Conservation (phyloP, 2,329 filamentous ascomycete species). For the Penicillium sp. region DNA sequence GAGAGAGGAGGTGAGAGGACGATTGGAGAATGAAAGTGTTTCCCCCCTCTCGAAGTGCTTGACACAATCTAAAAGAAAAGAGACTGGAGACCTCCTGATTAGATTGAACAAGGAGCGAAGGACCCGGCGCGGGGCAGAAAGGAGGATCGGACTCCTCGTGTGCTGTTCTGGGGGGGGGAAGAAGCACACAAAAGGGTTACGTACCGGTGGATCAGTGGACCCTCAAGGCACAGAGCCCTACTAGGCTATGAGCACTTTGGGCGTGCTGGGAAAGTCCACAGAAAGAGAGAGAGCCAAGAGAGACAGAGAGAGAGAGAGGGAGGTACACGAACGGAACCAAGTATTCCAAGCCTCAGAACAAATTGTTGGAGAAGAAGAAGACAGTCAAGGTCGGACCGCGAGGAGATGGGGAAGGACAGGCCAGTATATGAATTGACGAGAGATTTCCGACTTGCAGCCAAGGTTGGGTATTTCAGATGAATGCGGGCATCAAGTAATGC, state of each 20-base stretch:
- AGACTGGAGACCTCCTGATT: no score
- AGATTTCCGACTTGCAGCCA: no score
- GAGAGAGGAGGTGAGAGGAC: not conserved
- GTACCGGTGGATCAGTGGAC: slow-evolving; percentile 15
- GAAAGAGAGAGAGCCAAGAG: no score
- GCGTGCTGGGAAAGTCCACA: no score
- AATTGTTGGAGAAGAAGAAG: no score
- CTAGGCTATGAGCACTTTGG: not conserved
- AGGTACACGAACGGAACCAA: no score
- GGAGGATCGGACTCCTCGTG: not conserved
- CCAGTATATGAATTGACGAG: not conserved
- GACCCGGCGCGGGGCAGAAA: slow-evolving; percentile 16
- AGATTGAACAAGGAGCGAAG: no score
- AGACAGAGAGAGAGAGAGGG: no score
- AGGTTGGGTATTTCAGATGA: no score
- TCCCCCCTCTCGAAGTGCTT: not conserved
- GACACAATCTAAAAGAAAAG: not conserved
- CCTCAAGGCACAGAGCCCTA: not conserved
- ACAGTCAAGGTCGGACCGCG: not conserved
- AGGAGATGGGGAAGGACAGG: slow-evolving; percentile 1
- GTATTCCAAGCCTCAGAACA: no score
- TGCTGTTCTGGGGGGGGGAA: not conserved
- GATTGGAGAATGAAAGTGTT: not conserved
- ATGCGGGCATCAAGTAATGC: slow-evolving; percentile 8
- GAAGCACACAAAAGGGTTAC: slow-evolving; percentile 6